Evolutionary conservation across 2,329 filamentous ascomycete genomes (phyloP), one percentile per base, ranked within the genome.

Genomic region (Ampelomyces quisqualis): DNA sequence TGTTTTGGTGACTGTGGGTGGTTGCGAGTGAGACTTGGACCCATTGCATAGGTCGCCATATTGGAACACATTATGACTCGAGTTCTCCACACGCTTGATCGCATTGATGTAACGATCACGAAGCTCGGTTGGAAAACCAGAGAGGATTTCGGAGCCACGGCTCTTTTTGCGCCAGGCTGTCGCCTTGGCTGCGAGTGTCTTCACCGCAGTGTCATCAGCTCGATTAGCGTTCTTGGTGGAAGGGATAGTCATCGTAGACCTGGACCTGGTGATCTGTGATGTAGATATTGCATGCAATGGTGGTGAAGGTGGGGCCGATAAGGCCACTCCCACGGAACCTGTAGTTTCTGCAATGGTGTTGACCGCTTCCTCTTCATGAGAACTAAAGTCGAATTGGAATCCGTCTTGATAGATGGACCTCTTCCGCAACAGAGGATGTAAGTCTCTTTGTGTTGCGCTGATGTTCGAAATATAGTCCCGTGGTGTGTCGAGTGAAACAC

Each of bases 71-170:
- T 33, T 40, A 20, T 14, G 23, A 20, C 5, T 13, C 2, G 36
- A n/a, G 20, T 13, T 23, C 19, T 49, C 43, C 19, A 45, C 37
- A 22, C 45, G 48, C 14, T 34, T 43, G 18, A 51, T 31, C 8
- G 42, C 43, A 13, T 36, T 27, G 29, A 43, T 49, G 20, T 51
- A 53, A 13, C 46, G 48, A 15, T 43, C 48, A 36, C 51, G 49
- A 14, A 40, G 40, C n/a, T 47, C 43, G n/a, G 20, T 42, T 11
- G 47, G 36, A 5, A 34, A 22, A 5, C 21, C 38, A n/a, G 38
- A 39, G 11, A 42, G 20, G 35, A 41, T 14, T 20, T 43, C 28
- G 13, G 30, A 15, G 10, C 27, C 19, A 4, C 24, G 37, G 14
- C 19, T 14, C n/a, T 45, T 35, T 13, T 41, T 43, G 10, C n/a